Base-by-base conservation (phyloP, 148 eudicot species). In the Rhododendron mucronatum region DNA sequence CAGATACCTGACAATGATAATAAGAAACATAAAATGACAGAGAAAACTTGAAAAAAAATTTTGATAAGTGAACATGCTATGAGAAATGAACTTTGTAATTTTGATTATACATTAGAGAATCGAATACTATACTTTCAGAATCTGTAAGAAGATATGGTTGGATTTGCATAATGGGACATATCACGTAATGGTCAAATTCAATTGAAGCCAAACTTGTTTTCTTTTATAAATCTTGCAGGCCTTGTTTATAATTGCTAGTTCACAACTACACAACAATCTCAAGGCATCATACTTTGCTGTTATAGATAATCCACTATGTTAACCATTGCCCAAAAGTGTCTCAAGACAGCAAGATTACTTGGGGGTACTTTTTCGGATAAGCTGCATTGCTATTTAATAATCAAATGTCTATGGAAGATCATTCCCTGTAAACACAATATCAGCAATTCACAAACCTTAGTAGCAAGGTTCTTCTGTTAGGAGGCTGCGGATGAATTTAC, bases 1-100 rank as follows among this genome's bases (percentile, higher is more conserved):
- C 88, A 47, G 86, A 89, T 16, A 87, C 28, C 91, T 85, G 57
- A 44, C n/a, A 44, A 85, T n/a, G 13, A 75, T 77, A 39, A 15
- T 39, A 48, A 80, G 37, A 18, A 18, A 47, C 61, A 18, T 20
- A 23, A 74, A 80, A 20, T 16, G n/a, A 33, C 15, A 18, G 4
- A 35, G 44, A 67, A 12, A 67, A 13, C 18, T 76, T 8, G 26
- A 76, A 76, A 78, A 45, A 13, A 12, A 2, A 39, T 7, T 35
- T 35, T 35, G 37, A 35, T 35, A 35, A 35, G 37, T 35, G 7
- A 23, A 45, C 6, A 20, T n/a, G 3, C 30, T 77, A 21, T 21
- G 18, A 4, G 81, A 23, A 45, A 47, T 9, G 33, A 44, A 77
- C n/a, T 20, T 63, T n/a, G 69, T 9, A 77, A 18, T 41, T 41